These are phyloP conservation scores for Cucumis hystrix DNA, from an alignment of 306 rosid genomes.

Conservation along the genomic window DNA sequence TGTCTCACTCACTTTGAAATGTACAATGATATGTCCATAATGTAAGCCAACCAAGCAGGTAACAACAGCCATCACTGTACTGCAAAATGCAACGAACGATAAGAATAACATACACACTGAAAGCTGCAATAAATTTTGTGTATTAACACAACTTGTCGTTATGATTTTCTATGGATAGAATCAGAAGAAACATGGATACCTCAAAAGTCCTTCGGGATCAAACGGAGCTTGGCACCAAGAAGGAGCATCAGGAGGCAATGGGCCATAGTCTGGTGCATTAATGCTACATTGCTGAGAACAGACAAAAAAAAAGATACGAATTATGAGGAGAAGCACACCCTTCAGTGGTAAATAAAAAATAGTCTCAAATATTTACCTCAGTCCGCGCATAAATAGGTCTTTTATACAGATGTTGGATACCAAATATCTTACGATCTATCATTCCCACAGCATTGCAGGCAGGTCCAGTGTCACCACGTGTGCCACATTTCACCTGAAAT, in stretches of 20 bases:
- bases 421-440: conserved; percentile 73
- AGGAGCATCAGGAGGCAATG: conserved; percentile 80
- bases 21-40: conserved; percentile 77
- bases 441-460: conserved; percentile 83
- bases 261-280: conserved; percentile 74
- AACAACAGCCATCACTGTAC: conserved; percentile 84
- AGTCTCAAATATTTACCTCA: conserved; percentile 20
- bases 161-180: not conserved
- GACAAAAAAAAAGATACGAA: not conserved
- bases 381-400: conserved; percentile 64
- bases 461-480: conserved; percentile 65
- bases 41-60: conserved; percentile 95
- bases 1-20: conserved; percentile 43
- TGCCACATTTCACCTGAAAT: conserved; percentile 78
- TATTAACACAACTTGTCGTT: not conserved
- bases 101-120: conserved; percentile 4
- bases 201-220: conserved; percentile 94
- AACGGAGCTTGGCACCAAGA: conserved; percentile 98
- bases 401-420: conserved; percentile 52
- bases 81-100: conserved; percentile 12
- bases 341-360: not conserved
- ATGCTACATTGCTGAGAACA: conserved; percentile 68
- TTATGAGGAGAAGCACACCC: not conserved
- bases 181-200: conserved; percentile 22
- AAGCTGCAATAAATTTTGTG: not conserved